Base-by-base conservation (phyloP, 176 grass and related monocot species). In the Puya raimondii region DNA sequence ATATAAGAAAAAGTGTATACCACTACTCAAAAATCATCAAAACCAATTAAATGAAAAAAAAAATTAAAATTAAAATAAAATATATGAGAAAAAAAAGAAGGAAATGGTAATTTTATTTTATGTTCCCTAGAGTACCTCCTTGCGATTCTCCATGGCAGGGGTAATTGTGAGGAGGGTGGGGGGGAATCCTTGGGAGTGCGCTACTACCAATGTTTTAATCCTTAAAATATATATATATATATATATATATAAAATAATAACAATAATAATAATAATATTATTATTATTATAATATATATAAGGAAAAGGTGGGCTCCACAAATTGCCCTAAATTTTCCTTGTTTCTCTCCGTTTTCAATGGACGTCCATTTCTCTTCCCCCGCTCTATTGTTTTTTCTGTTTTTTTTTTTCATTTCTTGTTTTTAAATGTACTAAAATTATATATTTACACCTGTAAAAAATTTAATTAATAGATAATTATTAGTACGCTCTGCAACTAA, bases 61-160 rank as follows among this genome's bases (percentile, higher is more conserved):
- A 51, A 48, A 9, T n/a, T n/a, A n/a, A 26, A 26, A 26, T 26
- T 26, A 26, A 42, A 42, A 33, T 33, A 33, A 4, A 33, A 42
- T 42, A 42, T 74, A 15, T 66, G 50, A 0, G 42, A 13, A 47
- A 21, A 47, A 51, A 18, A 12, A 48, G 69, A 69, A 64, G 0
- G 15, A 70, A 70, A 50, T 18, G 23, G 29, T 49, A 26, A n/a
- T 57, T 53, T 18, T 23, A 15, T 68, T 69, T 69, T 63, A 22
- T 56, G 48, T 20, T 63, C n/a, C 51, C 9, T 72, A 20, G 33
- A 22, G 13, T 61, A 68, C 65, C 75, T 78, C 66, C 18, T 78
- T 79, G 56, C 48, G 56, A 29, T 65, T 27, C 49, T 42, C 76
- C 76, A 79, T 79, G 12, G 13, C 17, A 17, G 64, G 29, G 47